phyloP scores from a whole-genome alignment of 371 early-diverging fungal species.

The Mortierella sp. region DNA sequence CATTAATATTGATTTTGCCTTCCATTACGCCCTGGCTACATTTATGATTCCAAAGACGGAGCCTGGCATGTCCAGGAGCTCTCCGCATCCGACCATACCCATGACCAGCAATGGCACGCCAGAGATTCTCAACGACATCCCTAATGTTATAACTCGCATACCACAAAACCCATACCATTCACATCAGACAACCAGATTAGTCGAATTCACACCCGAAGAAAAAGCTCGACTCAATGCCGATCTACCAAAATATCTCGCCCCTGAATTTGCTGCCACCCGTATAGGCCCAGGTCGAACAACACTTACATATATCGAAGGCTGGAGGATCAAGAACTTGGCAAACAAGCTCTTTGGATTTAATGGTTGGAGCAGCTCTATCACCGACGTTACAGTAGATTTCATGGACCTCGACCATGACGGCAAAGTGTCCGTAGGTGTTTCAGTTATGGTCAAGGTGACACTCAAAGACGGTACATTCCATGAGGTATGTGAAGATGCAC shows the following conservation, averaged over 20 bases:
- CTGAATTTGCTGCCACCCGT: conserved; percentile 74
- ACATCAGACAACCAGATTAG: conserved; percentile 4
- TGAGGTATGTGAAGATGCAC: conserved; percentile 72
- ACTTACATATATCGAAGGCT: conserved; percentile 94
- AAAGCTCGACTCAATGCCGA: conserved; percentile 38
- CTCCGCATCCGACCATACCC: not conserved
- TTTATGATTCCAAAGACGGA: conserved; percentile 31
- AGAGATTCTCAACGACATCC: conserved; percentile 5
- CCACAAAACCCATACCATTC: not conserved
- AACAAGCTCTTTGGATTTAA: conserved; percentile 98
- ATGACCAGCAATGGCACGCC: not conserved
- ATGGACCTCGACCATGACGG: conserved; percentile 67
- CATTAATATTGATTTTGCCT: not conserved
- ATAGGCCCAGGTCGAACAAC: conserved; percentile 63
- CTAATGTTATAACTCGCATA: not conserved
- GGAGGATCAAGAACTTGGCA: conserved; percentile 90
- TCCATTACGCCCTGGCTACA: not conserved
- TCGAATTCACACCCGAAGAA: conserved; percentile 50
- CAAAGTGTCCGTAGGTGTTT: conserved; percentile 80
- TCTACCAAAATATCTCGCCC: conserved; percentile 70
- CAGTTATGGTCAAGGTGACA: conserved; percentile 89
- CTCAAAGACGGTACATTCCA: conserved; percentile 94
- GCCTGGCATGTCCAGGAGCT: conserved; percentile 12
- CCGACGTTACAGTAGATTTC: conserved; percentile 84
- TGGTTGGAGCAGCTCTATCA: conserved; percentile 95